Conservation (phyloP, 2,329 filamentous ascomycete genomes). For the Ophiostoma piceae region DNA sequence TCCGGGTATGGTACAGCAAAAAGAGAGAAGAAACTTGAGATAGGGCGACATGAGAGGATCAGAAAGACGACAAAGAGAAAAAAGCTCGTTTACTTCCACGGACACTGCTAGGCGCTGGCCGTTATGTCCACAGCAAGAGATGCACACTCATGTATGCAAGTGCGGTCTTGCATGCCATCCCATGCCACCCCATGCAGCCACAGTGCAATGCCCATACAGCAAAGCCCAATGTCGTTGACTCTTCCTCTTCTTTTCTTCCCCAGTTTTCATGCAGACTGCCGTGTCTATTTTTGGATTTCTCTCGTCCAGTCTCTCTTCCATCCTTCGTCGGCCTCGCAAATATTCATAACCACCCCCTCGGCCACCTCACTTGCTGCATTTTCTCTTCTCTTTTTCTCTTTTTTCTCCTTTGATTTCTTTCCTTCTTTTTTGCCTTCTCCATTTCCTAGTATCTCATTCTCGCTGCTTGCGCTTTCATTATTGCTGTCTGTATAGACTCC, state of each 20-base stretch:
- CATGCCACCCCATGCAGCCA: conserved; percentile 14
- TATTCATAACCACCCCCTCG: conserved; percentile 19
- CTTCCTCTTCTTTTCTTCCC: conserved; percentile 11
- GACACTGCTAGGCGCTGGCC: conserved; percentile 25
- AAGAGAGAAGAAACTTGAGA: background rate
- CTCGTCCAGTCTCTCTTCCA: background rate
- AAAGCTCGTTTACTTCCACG: background rate
- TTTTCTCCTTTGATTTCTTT: conserved; percentile 26
- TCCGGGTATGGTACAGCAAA: background rate
- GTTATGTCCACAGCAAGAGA: background rate
- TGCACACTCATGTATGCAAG: conserved; percentile 8
- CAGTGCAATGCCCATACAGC: conserved; percentile 10
- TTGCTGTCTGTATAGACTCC: conserved; percentile 32
- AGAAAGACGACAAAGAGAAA: background rate
- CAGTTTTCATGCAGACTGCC: conserved; percentile 19
- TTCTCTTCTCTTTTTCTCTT: conserved; percentile 16
- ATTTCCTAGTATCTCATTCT: conserved; percentile 13
- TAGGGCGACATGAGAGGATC: too few species aligned
- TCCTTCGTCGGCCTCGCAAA: background rate
- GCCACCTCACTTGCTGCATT: conserved; percentile 16
- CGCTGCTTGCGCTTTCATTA: conserved; percentile 27
- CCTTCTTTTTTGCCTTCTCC: conserved; percentile 29
- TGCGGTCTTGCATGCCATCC: conserved; percentile 14
- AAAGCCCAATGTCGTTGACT: background rate
- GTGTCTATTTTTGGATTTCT: conserved; percentile 20